A percentile compares a stretch with the other conserved stretches of the same genome.
phyloP scores from a whole-genome alignment of 2,329 filamentous ascomycete genomes.

The Cercospora berteroae region DNA sequence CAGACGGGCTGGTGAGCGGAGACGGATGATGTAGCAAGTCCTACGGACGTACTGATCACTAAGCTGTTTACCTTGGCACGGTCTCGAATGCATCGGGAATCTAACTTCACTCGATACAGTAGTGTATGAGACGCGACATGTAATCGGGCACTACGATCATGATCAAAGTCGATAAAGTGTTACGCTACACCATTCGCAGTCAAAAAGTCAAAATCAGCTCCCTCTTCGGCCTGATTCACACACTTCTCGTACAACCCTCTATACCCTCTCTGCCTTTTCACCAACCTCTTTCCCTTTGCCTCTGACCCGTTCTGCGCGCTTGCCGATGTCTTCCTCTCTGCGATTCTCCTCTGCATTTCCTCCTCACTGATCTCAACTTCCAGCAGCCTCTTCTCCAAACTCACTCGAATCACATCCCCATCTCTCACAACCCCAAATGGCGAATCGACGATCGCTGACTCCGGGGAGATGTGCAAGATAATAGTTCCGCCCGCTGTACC shows the following conservation, averaged over 20 bases:
- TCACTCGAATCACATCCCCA: constrained; percentile 50
- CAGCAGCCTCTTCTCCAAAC: constrained; percentile 45
- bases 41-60: not conserved
- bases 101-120: not conserved
- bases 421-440: constrained; percentile 50
- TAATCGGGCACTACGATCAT: not conserved
- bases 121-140: not conserved
- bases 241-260: constrained; percentile 58
- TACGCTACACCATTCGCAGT: constrained; percentile 33
- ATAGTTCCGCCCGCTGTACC: constrained; percentile 58
- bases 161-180: not conserved
- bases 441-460: constrained; percentile 49
- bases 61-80: not conserved
- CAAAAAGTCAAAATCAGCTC: constrained; percentile 63
- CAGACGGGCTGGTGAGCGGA: not conserved
- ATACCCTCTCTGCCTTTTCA: constrained; percentile 52
- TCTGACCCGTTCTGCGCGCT: constrained; percentile 22
- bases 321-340: constrained; percentile 27
- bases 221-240: constrained; percentile 60
- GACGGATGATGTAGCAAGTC: not conserved
- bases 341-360: constrained; percentile 43
- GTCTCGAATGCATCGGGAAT: too few species aligned
- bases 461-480: constrained; percentile 54
- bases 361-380: constrained; percentile 44
- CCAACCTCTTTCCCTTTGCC: constrained; percentile 31